Evolutionary conservation across 192 early-diverging fungal species (phyloP).

Genomic region (Paraglomus brasilianum): DNA sequence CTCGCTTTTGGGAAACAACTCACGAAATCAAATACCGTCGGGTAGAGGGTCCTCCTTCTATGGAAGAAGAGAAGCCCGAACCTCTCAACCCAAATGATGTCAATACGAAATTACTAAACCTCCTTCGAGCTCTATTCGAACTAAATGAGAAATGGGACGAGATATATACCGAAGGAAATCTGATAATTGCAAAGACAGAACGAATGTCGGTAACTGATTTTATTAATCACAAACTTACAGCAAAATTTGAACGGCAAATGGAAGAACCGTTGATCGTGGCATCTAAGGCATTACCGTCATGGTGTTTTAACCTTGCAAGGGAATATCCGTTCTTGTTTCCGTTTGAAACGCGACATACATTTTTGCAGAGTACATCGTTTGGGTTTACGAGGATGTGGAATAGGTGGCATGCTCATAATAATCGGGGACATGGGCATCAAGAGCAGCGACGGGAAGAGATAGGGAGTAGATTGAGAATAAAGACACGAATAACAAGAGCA

Average conservation of each 20-base stretch:
- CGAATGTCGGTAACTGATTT: conserved; percentile 50
- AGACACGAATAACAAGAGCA: conserved; percentile 79
- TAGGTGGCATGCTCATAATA: conserved; percentile 40
- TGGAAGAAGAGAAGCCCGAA: conserved; percentile 31
- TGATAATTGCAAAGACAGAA: conserved; percentile 28
- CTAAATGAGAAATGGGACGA: conserved; percentile 40
- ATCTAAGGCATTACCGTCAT: conserved; percentile 72
- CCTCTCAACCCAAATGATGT: conserved; percentile 31
- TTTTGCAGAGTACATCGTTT: conserved; percentile 82
- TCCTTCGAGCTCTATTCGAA: conserved; percentile 43
- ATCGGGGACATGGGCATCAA: conserved; percentile 28
- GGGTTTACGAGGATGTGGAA: conserved; percentile 80
- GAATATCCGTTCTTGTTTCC: conserved; percentile 79
- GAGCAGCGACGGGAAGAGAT: conserved; percentile 50
- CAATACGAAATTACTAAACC: conserved; percentile 38
- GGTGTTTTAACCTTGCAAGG: conserved; percentile 64
- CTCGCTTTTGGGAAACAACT: conserved; percentile 57
- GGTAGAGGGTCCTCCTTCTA: conserved; percentile 41
- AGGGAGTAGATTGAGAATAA: conserved; percentile 78
- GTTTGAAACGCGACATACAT: conserved; percentile 76
- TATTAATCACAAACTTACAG: conserved; percentile 76
- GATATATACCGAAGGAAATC: conserved; percentile 32
- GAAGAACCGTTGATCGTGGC: conserved; percentile 90
- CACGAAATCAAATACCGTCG: conserved; percentile 59
- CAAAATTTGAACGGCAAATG: conserved; percentile 84